Evolutionary conservation across 2,329 filamentous ascomycete genomes (phyloP), one percentile per base, ranked within the genome.

Genomic region (Rutstroemia sp.): DNA sequence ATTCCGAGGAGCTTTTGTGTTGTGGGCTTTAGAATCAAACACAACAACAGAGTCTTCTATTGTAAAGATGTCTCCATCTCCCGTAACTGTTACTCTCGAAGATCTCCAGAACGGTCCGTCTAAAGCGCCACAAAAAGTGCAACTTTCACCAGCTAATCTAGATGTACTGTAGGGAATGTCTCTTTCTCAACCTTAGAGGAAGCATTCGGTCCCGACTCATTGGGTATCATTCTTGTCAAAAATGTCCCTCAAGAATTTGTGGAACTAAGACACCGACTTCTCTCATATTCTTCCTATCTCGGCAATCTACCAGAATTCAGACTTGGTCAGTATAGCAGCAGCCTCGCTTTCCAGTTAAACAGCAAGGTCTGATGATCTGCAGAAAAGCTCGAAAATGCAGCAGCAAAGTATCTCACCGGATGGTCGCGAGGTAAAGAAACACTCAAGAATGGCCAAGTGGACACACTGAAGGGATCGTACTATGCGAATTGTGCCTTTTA

Each of bases 161-260:
- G 16, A 42, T 23, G 39, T 8, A 8, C 7, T 27, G 25, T 61
- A 89, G 87, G 83, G 19, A 80, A 78, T 57, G 77, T 92, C 47
- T 78, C 86, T 0, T 86, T 89, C 52, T 78, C 82, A 56, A 80
- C 81, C 0, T 78, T 94, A 10, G 81, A 88, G 65, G 73, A 87
- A 64, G 94, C 94, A 0, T 97, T 99, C 69, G 94, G 94, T 0
- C 90, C 92, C 1, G 83, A 88, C 25, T 96, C 91, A 2, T 77
- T 97, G 12, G 94, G 94, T 0, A 96, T 99, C 52, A 86, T 99
- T 55, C 76, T 97, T n/a, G 92, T 99, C 48, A 90, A 88, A 69
- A 89, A 91, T 68, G 81, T 97, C 0, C 89, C 91, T 0, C 60
- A 78, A 5, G 76, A 82, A 52, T 99, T 95, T 65, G 72, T 79